Base-by-base conservation (phyloP, 2,329 filamentous ascomycete species). In the Ophiostoma piceae region DNA sequence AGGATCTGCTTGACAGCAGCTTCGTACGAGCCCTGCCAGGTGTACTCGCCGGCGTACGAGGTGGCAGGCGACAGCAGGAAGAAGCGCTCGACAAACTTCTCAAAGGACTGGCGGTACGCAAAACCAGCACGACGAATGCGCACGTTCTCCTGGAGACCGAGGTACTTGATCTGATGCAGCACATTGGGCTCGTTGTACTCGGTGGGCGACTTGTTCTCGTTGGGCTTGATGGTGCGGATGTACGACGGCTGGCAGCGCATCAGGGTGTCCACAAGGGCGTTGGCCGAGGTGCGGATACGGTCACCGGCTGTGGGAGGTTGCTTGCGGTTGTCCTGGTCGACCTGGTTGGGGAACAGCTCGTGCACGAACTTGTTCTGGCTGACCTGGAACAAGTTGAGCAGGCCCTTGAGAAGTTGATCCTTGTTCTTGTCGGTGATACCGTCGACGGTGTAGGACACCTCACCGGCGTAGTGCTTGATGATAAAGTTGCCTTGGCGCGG, bases 391-490 rank as follows among this genome's bases (percentile, higher is more conserved):
- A 99, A 84, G 77, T 92, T 94, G 68, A 98, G 85, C 60, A 99
- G 83, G 75, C 97, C 95, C 82, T 99, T 99, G 71, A 98, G 83
- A 64, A 99, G 84, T 79, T 96, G 92, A 77, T 99, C 95, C 84
- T 98, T 99, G 84, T 98, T 99, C 85, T 99, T 99, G 79, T 99
- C 95, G 0, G 95, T 99, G 83, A 99, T 99, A 71, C 95, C 95
- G 70, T 96, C 92, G 2, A 98, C 90, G 1, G 91, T 92, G 79
- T 99, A 99, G 74, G 88, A 89, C 74, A 99, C 95, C 80, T 99
- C 95, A 80, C 95, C 95, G 71, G 95, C 95, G 78, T 99, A 99
- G 80, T 99, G 95, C 83, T 97, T 98, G 81, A 99, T 91, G 77
- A 99, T 95, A 80, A 99, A 99, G 78, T 92, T 95, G 68, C 94